Evolutionary conservation across 192 early-diverging fungal genomes (phyloP).

Genomic region (Ambispora gerdemannii): DNA sequence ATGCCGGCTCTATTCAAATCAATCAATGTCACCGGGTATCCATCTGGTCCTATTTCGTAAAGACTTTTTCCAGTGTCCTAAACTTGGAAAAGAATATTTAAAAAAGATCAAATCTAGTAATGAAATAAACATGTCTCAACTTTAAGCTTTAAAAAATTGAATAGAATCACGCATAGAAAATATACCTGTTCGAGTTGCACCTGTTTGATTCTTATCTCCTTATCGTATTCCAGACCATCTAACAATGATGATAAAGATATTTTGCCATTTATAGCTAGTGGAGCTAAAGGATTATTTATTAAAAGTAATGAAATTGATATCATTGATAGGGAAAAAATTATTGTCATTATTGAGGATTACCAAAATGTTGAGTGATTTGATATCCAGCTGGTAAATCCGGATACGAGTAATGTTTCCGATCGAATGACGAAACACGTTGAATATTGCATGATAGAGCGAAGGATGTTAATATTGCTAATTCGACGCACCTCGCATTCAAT

Average conservation of each 20-base stretch:
- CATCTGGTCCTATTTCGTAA: constrained; percentile 54
- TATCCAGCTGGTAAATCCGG: constrained; percentile 89
- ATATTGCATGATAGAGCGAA: constrained; percentile 67
- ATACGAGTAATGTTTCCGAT: constrained; percentile 97
- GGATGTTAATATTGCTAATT: constrained; percentile 69
- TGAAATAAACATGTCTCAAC: neutral
- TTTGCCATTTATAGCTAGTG: constrained; percentile 72
- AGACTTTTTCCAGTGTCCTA: constrained; percentile 85
- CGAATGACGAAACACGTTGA: constrained; percentile 69
- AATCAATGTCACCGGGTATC: constrained; percentile 48
- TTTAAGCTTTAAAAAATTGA: too few species aligned
- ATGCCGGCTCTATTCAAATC: constrained; percentile 89
- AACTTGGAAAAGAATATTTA: neutral
- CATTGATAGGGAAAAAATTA: neutral
- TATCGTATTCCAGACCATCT: constrained; percentile 57
- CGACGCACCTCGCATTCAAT: constrained; percentile 71
- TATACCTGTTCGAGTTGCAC: constrained; percentile 81
- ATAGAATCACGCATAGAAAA: neutral
- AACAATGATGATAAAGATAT: constrained; percentile 51
- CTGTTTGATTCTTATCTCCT: constrained; percentile 70
- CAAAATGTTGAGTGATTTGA: constrained; percentile 89
- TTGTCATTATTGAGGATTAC: constrained; percentile 32
- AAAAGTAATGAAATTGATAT: neutral
- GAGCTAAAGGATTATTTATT: constrained; percentile 43
- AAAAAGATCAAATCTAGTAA: neutral